Evolutionary conservation across 306 rosid genomes (phyloP).

Genomic region (Rosa multiflora): DNA sequence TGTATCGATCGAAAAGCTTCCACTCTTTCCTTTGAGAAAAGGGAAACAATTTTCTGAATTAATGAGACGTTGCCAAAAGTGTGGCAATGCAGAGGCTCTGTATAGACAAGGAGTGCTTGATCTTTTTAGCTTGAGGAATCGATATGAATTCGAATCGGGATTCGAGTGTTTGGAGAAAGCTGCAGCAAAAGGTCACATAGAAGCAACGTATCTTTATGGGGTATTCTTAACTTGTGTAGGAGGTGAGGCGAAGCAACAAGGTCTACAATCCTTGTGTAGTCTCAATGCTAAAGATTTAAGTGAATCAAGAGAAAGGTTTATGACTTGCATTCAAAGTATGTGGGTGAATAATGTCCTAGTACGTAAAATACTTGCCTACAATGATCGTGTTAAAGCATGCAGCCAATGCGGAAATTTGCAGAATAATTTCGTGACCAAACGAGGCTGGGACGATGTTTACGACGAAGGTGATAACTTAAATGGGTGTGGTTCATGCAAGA

Average conservation of each 20-base stretch:
- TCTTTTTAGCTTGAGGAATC: neutral
- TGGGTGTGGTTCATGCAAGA: neutral
- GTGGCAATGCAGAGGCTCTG: constrained; percentile 2
- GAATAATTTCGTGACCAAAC: no score
- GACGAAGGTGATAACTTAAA: neutral
- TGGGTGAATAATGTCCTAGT: neutral
- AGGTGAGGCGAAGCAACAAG: neutral
- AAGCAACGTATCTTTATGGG: constrained; percentile 3
- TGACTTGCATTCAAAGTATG: neutral
- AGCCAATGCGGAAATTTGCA: neutral
- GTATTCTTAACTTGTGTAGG: neutral
- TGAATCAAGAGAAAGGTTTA: neutral
- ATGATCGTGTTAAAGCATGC: neutral
- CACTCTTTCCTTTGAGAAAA: neutral
- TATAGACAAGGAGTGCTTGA: neutral
- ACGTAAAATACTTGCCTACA: neutral
- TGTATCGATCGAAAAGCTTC: neutral
- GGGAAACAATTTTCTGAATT: neutral
- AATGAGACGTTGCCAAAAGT: neutral
- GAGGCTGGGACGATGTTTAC: neutral
- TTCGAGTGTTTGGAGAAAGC: neutral
- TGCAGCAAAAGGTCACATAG: neutral
- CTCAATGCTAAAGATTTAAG: neutral
- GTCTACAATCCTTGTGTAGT: neutral
- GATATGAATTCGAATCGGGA: neutral